Conservation (phyloP, 2,329 filamentous ascomycete species). For the Aspergillus nomiae region DNA sequence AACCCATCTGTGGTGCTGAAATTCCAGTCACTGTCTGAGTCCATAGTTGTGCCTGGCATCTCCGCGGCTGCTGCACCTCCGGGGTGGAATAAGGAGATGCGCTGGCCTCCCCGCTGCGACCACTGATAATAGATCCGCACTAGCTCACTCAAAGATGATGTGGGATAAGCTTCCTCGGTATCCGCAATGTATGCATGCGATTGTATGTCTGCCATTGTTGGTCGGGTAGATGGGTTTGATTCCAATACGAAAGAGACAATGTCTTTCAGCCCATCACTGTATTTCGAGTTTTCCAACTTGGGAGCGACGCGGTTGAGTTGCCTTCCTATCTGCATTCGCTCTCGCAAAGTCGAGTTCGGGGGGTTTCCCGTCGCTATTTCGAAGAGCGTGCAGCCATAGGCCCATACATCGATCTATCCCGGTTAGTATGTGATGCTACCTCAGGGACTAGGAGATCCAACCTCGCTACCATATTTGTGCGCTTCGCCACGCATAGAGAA, state of each 20-base stretch:
- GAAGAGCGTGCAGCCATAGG: conserved; percentile 52
- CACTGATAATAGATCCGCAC: conserved; percentile 53
- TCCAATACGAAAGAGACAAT: conserved; percentile 48
- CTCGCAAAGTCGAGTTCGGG: conserved; percentile 50
- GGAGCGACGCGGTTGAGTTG: conserved; percentile 46
- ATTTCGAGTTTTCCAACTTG: conserved; percentile 45
- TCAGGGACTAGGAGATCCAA: conserved; percentile 22
- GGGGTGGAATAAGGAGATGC: conserved; percentile 61
- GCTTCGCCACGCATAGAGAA: conserved; percentile 42
- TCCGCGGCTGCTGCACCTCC: conserved; percentile 61
- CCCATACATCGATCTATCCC: conserved; percentile 52
- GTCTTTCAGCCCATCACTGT: conserved; percentile 48
- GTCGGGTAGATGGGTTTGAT: conserved; percentile 46
- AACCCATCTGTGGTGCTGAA: conserved; percentile 67
- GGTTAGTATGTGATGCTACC: conserved; percentile 10
- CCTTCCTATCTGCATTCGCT: conserved; percentile 50
- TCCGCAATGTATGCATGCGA: conserved; percentile 47
- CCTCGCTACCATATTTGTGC: conserved; percentile 51
- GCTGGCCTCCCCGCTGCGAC: conserved; percentile 51
- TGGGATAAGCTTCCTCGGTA: conserved; percentile 48
- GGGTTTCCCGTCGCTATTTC: conserved; percentile 53
- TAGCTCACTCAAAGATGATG: conserved; percentile 46
- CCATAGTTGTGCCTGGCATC: conserved; percentile 44
- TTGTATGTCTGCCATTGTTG: conserved; percentile 50
- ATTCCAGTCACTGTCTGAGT: conserved; percentile 61